Evolutionary conservation across 2,329 filamentous ascomycete genomes (phyloP).

Genomic region (Diaporthe longicolla): DNA sequence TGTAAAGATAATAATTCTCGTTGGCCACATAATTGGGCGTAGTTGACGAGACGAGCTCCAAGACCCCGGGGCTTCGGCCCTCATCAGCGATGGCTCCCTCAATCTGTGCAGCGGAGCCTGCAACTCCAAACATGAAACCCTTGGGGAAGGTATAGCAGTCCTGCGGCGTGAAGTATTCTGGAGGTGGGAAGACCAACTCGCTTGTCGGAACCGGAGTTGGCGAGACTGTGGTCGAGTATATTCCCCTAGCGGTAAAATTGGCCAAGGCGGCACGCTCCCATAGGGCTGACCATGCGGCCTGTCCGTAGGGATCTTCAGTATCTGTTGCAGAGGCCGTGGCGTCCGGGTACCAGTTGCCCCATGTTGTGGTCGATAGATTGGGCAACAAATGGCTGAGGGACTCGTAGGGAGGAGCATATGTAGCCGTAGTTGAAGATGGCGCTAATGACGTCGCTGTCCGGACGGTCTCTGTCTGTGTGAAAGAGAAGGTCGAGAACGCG

Average conservation of each 20-base stretch:
- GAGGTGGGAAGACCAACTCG: slow-evolving; percentile 69
- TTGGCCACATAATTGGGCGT: slow-evolving; percentile 56
- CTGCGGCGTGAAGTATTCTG: slow-evolving; percentile 62
- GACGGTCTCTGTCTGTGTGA: slow-evolving; percentile 56
- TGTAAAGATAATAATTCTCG: slow-evolving; percentile 69
- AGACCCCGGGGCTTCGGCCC: slow-evolving; percentile 58
- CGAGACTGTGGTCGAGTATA: slow-evolving; percentile 13
- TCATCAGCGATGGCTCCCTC: slow-evolving; percentile 61
- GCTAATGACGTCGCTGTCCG: slow-evolving; percentile 53
- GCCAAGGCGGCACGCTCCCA: slow-evolving; percentile 53
- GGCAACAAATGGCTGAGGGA: slow-evolving; percentile 53
- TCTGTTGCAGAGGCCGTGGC: slow-evolving; percentile 53
- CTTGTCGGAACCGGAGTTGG: slow-evolving; percentile 58
- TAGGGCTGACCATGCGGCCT: slow-evolving; percentile 55
- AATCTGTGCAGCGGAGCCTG: slow-evolving; percentile 61
- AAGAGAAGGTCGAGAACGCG: slow-evolving; percentile 49
- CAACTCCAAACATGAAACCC: slow-evolving; percentile 63
- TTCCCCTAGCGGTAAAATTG: slow-evolving; percentile 51
- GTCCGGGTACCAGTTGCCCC: slow-evolving; percentile 57
- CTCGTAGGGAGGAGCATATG: slow-evolving; percentile 54
- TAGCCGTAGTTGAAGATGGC: slow-evolving; percentile 49
- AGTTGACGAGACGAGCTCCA: slow-evolving; percentile 53
- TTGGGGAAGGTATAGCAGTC: slow-evolving; percentile 65
- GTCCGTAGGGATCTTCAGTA: slow-evolving; percentile 53
- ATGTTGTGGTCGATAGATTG: slow-evolving; percentile 55